Evolutionary conservation across 352 stramenopile species (phyloP), one percentile per base, ranked within the genome.

Genomic region (Phytophthora agathidicida): DNA sequence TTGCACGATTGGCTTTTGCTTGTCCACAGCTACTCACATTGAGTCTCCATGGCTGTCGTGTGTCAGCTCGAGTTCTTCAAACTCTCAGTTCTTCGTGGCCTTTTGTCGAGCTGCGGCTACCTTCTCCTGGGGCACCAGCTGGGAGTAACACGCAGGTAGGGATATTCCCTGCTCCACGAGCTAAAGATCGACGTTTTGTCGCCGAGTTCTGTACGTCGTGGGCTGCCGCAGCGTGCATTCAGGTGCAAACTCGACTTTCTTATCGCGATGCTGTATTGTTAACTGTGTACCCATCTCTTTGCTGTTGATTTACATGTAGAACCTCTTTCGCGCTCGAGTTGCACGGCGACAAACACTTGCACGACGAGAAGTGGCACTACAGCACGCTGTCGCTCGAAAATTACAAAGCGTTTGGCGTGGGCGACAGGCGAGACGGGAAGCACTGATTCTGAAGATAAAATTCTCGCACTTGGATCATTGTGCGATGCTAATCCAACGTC

Each of bases 331-430:
- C 14, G 37, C 54, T 24, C 68, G 75, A 26, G 58, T 80, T 30
- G 82, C 82, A 9, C 60, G 62, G 10, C 57, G 60, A 20, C 48
- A 70, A 5, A 71, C 71, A 0, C 16, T 70, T 4, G 23, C 60
- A 9, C 53, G 72, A 26, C 68, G 70, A 22, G 78, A 91, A 48
- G 64, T 75, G 8, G 64, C 75, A 0, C 50, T 63, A 11, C 68
- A 68, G 0, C 36, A 81, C 20, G 75, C 71, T 47, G 80, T 91
- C 0, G 72, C 73, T 35, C 60, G 77, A 0, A 62, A 54, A 5
- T 45, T 94, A n/a, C 84, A 94, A 39, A 90, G 77, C 43, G 58
- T 85, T 16, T 94, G 82, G 82, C 71, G 84, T 30, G 82, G 78
- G 0, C 70, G 78, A 1, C 60, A 76, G 33, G 75, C 71, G 5